phyloP scores from a whole-genome alignment of 257 asterid genomes.

The Scutellaria minor region DNA sequence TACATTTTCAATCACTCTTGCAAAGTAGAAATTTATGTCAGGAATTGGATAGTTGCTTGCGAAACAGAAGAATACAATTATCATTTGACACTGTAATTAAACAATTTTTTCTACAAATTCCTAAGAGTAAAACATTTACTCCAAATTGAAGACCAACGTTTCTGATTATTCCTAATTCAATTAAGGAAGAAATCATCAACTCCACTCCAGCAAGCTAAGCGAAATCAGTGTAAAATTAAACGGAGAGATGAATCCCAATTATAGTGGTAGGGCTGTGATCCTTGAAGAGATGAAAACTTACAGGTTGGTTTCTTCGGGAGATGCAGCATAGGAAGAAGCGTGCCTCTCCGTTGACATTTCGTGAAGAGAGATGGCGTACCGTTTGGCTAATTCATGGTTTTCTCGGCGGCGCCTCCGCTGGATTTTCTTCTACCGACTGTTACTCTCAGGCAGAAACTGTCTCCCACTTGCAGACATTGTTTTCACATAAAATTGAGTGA shows the following conservation, averaged over 20 bases:
- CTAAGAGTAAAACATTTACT: not conserved
- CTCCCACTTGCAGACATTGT: not conserved
- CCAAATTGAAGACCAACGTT: not conserved
- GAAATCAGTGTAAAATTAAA: slow-evolving; percentile 6
- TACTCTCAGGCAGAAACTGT: slow-evolving; percentile 31
- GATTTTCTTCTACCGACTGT: slow-evolving; percentile 10
- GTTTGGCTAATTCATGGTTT: slow-evolving; percentile 32
- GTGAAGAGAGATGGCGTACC: not conserved
- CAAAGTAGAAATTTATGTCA: not conserved
- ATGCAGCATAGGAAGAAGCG: slow-evolving; percentile 47
- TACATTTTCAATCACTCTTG: slow-evolving; percentile 26
- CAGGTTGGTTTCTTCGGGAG: slow-evolving; percentile 67
- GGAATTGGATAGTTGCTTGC: not conserved
- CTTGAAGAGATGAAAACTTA: slow-evolving; percentile 36
- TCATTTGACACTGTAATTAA: not conserved
- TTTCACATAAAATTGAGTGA: no score
- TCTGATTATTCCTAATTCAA: slow-evolving; percentile 28
- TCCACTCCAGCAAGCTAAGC: slow-evolving; percentile 25
- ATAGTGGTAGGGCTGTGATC: not conserved
- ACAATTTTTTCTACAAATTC: not conserved
- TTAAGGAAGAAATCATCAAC: slow-evolving; percentile 28
- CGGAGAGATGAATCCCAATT: not conserved
- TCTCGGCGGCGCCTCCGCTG: slow-evolving; percentile 18
- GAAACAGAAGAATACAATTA: not conserved
- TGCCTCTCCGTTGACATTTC: slow-evolving; percentile 63